These are phyloP conservation scores for Globisporangium lucens DNA, from an alignment of 352 stramenopile genomes.

Conservation along the genomic window DNA sequence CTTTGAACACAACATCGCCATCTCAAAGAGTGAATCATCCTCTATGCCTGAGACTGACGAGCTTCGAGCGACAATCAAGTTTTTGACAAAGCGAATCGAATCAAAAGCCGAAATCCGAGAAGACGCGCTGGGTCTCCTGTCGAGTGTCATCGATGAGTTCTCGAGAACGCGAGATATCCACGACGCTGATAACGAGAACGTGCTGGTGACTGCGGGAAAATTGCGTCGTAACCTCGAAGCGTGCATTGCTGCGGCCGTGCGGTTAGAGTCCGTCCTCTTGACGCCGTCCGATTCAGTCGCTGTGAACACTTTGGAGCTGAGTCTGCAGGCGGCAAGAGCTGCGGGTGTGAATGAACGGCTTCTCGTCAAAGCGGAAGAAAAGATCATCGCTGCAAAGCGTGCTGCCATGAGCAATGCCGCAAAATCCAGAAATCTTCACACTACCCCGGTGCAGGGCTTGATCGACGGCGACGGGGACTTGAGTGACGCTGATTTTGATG, in stretches of 20 bases:
- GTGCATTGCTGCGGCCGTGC: constrained; percentile 39
- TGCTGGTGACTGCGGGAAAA: constrained; percentile 41
- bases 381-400: constrained; percentile 32
- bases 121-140: constrained; percentile 52
- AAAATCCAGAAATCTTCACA: constrained; percentile 1
- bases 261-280: constrained; percentile 43
- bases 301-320: constrained; percentile 48
- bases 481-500: constrained; percentile 13
- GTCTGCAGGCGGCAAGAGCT: constrained; percentile 53
- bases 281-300: constrained; percentile 43
- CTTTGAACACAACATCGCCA: constrained; percentile 42
- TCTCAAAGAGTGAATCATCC: constrained; percentile 21
- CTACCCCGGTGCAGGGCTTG: not conserved
- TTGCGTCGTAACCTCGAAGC: constrained; percentile 49
- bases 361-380: constrained; percentile 60
- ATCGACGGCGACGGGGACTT: constrained; percentile 13
- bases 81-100: constrained; percentile 48
- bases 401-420: constrained; percentile 24
- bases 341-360: constrained; percentile 59
- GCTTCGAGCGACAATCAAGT: constrained; percentile 50
- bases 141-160: constrained; percentile 52
- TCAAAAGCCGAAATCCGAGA: constrained; percentile 54
- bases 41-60: constrained; percentile 28
- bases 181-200: constrained; percentile 24
- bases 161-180: constrained; percentile 29